Conservation (phyloP, 371 early-diverging fungal species). For the Actinomucor elegans region DNA sequence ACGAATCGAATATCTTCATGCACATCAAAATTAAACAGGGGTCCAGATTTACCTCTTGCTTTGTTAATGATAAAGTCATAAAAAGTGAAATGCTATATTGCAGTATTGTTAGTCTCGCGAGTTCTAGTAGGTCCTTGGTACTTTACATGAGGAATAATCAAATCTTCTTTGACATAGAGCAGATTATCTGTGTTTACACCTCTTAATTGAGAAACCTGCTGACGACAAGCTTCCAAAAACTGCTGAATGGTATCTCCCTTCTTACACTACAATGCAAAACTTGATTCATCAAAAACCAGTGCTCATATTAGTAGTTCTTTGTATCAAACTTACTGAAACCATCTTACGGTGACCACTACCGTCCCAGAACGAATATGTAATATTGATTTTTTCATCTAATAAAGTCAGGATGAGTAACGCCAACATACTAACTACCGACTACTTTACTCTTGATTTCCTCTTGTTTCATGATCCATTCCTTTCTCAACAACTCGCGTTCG, state of each 20-base stretch:
- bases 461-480: constrained; percentile 81
- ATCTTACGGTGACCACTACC: constrained; percentile 90
- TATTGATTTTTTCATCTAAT: constrained; percentile 73
- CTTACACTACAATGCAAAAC: constrained; percentile 76
- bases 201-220: constrained; percentile 81
- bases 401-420: constrained; percentile 3
- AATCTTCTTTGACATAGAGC: constrained; percentile 93
- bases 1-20: constrained; percentile 91
- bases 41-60: constrained; percentile 95
- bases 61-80: constrained; percentile 97
- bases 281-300: no score
- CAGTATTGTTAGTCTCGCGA: background rate
- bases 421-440: no score
- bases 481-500: constrained; percentile 58
- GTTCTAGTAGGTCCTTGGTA: background rate
- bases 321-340: constrained; percentile 58
- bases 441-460: constrained; percentile 71
- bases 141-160: constrained; percentile 91
- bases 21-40: constrained; percentile 91
- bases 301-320: no score
- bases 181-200: constrained; percentile 84
- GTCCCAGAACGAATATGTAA: constrained; percentile 96
- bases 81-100: constrained; percentile 82
- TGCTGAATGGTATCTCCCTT: constrained; percentile 90
- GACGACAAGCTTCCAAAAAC: constrained; percentile 83